Conservation (phyloP, 2,329 filamentous ascomycete species). For the Helotiales sp. region DNA sequence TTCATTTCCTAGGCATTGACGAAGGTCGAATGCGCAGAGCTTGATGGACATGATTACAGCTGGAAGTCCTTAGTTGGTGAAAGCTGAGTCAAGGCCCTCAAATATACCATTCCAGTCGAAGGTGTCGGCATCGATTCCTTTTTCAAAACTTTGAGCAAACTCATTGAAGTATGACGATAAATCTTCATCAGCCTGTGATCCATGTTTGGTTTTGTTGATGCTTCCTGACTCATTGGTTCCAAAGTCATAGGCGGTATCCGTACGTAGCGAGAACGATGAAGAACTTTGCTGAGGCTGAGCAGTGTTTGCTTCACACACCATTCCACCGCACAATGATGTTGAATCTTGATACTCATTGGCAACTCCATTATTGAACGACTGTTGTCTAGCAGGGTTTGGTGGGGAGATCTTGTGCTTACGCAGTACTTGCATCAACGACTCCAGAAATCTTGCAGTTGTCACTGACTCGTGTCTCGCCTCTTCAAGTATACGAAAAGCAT, state of each 20-base stretch:
- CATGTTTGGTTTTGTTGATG: not conserved
- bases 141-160: constrained; percentile 13
- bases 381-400: not conserved
- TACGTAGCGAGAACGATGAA: not conserved
- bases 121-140: constrained; percentile 6
- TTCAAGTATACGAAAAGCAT: constrained; percentile 37
- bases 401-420: constrained; percentile 19
- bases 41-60: too few species aligned
- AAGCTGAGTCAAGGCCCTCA: constrained; percentile 9
- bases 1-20: too few species aligned
- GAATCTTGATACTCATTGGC: not conserved
- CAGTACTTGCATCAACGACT: constrained; percentile 36
- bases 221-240: not conserved
- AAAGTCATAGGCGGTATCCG: not conserved
- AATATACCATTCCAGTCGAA: constrained; percentile 14
- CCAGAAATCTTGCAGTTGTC: constrained; percentile 33
- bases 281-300: not conserved
- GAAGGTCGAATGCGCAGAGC: too few species aligned
- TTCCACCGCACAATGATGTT: too few species aligned
- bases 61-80: too few species aligned
- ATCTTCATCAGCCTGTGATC: constrained; percentile 1
- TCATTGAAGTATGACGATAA: constrained; percentile 8
- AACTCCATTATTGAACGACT: not conserved
- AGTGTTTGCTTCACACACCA: too few species aligned
- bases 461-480: constrained; percentile 33